phyloP scores from a whole-genome alignment of 805 yeast species.

The Limtongia smithiae region DNA sequence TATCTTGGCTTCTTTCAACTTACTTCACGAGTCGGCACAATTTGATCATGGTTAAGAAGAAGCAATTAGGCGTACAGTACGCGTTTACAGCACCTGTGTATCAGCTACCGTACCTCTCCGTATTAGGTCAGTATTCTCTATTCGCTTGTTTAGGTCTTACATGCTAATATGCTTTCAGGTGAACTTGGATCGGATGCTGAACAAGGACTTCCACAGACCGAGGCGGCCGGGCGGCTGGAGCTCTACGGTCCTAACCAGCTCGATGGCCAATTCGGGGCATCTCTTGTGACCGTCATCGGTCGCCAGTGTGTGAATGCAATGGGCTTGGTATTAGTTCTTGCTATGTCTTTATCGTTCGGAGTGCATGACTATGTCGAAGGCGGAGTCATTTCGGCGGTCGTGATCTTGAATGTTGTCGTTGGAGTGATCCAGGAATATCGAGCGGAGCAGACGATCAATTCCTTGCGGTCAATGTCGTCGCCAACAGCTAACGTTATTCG shows the following conservation, averaged over 20 bases:
- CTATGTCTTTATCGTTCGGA: constrained; percentile 56
- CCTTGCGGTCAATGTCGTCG: constrained; percentile 60
- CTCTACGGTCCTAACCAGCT: constrained; percentile 57
- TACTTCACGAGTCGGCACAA: too few relatives aligned
- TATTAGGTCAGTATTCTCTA: constrained; percentile 14
- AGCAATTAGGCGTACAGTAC: constrained; percentile 1
- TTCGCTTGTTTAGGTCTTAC: not conserved
- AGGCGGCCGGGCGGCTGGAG: constrained; percentile 35
- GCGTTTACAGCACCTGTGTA: constrained; percentile 10
- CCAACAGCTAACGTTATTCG: constrained; percentile 69
- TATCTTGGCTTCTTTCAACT: too few relatives aligned
- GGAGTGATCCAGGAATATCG: constrained; percentile 69
- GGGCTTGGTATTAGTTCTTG: constrained; percentile 52
- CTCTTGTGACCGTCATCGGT: constrained; percentile 52
- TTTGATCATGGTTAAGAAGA: constrained; percentile 10
- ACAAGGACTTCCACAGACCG: constrained; percentile 47
- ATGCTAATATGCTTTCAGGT: not conserved
- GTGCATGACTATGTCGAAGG: constrained; percentile 78
- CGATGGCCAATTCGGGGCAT: constrained; percentile 57
- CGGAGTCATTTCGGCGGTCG: constrained; percentile 71
- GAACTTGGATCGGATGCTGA: constrained; percentile 43
- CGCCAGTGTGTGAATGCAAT: constrained; percentile 74
- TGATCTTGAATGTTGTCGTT: constrained; percentile 57
- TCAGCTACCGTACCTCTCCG: constrained; percentile 5
- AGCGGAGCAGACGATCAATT: constrained; percentile 78